Evolutionary conservation across 2,329 filamentous ascomycete species (phyloP).

Genomic region (Colletotrichum higginsianum): DNA sequence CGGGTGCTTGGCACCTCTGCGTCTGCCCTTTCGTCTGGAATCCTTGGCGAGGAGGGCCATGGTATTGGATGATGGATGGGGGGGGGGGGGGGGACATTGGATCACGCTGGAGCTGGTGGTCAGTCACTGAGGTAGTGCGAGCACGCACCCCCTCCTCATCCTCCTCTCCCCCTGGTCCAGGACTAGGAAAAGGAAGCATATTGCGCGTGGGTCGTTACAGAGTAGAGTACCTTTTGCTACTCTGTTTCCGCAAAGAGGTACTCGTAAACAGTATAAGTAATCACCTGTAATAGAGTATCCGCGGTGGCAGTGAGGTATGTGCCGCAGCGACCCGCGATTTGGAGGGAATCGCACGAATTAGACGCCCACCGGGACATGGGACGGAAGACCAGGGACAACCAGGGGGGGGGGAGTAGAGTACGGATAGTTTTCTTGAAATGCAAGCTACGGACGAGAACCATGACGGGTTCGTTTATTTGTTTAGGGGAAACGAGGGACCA

Average conservation of each 20-base stretch:
- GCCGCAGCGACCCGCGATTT: conserved; percentile 12
- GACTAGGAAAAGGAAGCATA: conserved; percentile 2
- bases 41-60: conserved; percentile 19
- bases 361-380: background rate
- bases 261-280: no score
- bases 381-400: background rate
- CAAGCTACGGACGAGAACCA: no score
- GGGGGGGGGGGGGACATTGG: conserved; percentile 1
- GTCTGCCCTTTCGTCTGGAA: conserved; percentile 19
- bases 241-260: no score
- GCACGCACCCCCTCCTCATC: background rate
- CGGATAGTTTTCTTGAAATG: no score
- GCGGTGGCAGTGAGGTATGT: conserved; percentile 8
- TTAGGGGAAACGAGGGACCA: conserved; percentile 36
- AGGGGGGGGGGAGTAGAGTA: no score
- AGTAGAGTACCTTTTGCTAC: background rate
- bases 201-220: background rate
- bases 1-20: conserved; percentile 29
- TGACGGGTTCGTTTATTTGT: conserved; percentile 15
- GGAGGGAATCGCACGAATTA: conserved; percentile 30
- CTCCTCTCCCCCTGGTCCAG: background rate
- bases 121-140: background rate
- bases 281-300: no score
- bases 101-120: background rate
- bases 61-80: background rate